Conservation (phyloP, 345 rosid genomes). For the Camelina sativa region DNA sequence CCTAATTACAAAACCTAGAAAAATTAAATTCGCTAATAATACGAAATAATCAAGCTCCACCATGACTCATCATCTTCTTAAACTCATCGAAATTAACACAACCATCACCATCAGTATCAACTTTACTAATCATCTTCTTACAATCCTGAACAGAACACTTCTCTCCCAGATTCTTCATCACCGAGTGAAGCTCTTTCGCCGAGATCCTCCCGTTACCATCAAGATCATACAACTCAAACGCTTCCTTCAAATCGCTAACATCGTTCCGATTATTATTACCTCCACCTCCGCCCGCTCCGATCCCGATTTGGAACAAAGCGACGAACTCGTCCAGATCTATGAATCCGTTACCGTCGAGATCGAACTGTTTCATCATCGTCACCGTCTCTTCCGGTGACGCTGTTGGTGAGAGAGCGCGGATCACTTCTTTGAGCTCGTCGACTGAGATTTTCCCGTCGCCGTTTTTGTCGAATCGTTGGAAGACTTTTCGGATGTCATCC, state of each 20-base stretch:
- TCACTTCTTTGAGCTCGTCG: slow-evolving; percentile 65
- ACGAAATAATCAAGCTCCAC: neutral
- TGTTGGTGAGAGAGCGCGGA: slow-evolving; percentile 55
- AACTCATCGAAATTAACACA: slow-evolving; percentile 94
- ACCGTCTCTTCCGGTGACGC: slow-evolving; percentile 59
- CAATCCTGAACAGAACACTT: slow-evolving; percentile 72
- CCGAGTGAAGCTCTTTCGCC: slow-evolving; percentile 69
- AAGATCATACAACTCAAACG: slow-evolving; percentile 82
- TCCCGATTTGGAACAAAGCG: slow-evolving; percentile 42
- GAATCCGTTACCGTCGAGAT: slow-evolving; percentile 84
- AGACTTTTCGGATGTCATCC: slow-evolving; percentile 63
- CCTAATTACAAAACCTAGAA: neutral
- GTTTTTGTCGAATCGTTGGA: slow-evolving; percentile 80
- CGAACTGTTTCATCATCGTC: slow-evolving; percentile 74
- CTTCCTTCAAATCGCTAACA: slow-evolving; percentile 68
- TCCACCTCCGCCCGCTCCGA: neutral
- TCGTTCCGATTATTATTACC: neutral
- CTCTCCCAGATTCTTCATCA: slow-evolving; percentile 80
- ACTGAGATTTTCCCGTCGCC: slow-evolving; percentile 91
- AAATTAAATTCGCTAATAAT: neutral
- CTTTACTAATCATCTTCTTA: slow-evolving; percentile 79
- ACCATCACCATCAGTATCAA: slow-evolving; percentile 92
- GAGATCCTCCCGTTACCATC: slow-evolving; percentile 88
- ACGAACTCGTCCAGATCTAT: slow-evolving; percentile 82
- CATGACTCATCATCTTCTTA: slow-evolving; percentile 75